Base-by-base conservation (phyloP, 176 grass and related monocot species). In the Saccharum spontaneum region DNA sequence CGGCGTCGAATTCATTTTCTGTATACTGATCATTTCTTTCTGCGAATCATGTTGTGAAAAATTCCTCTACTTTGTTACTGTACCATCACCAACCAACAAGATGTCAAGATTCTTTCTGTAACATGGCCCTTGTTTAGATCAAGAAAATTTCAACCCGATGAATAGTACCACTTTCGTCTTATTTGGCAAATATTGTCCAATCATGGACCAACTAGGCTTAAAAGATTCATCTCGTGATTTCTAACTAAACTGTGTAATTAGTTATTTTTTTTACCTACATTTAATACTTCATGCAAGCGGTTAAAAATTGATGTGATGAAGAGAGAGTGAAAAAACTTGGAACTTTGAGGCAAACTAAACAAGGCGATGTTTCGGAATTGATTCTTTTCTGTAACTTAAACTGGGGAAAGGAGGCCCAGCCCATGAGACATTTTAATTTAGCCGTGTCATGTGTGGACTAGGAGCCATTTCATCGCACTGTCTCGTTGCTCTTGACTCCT, bases 361-460 rank as follows among this genome's bases (percentile, higher is more conserved):
- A n/a, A n/a, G n/a, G n/a, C n/a, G n/a, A n/a, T n/a, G 8, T 3
- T 70, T 34, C 30, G n/a, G 30, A 45, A 18, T 43, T 8, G 48
- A 20, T 71, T 81, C 31, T 26, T 81, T 26, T 26, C 11, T 86
- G 88, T 83, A 78, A 46, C 73, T 55, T 40, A 54, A 77, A 81
- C 14, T 26, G 15, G 45, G 10, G 34, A 31, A 30, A 30, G 16
- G 36, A 46, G 54, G 49, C 67, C 55, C 71, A 66, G 79, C 78
- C 87, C 75, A 34, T 41, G 37, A 73, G 31, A 24, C 7, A 45
- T 65, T 84, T 62, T 13, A 15, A 20, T 67, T 82, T 0, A 7
- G 82, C 22, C 28, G 45, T 14, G 45, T 48, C 45, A 48, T 16
- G 46, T 52, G 79, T 17, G 73, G 10, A 14, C 33, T 10, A 69